phyloP scores from a whole-genome alignment of 1,139 yeast species.

The Geotrichum klebahnii region DNA sequence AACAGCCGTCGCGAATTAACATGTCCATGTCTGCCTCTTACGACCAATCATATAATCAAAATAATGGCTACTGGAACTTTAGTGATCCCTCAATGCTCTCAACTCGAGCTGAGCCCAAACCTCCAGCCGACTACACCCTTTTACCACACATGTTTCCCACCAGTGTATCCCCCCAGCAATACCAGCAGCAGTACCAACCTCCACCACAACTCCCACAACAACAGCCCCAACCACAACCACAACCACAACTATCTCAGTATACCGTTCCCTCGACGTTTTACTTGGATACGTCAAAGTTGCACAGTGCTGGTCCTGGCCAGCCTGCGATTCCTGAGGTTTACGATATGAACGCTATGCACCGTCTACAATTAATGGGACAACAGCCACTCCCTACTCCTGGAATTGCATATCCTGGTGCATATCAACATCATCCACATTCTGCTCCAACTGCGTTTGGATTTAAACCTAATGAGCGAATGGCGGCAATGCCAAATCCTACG shows the following conservation, averaged over 20 bases:
- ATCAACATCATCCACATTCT: conserved; percentile 3
- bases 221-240: no score
- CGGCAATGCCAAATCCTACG: not conserved
- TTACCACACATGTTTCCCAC: conserved; percentile 1
- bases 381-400: conserved; percentile 13
- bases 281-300: conserved; percentile 1
- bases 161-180: not conserved
- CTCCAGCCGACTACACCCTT: conserved; percentile 1
- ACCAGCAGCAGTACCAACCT: not conserved
- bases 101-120: no score
- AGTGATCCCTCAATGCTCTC: not conserved
- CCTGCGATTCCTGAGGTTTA: not conserved
- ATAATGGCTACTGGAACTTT: not conserved
- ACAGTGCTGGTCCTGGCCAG: conserved; percentile 6
- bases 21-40: no score
- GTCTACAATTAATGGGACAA: conserved; percentile 16
- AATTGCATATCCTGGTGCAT: not conserved
- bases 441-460: conserved; percentile 3
- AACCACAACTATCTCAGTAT: no score
- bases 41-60: not conserved
- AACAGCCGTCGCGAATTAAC: no score
- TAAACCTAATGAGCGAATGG: not conserved
- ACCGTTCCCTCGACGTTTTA: not conserved
- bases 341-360: conserved; percentile 10
- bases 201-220: not conserved